Evolutionary conservation across 179 eudicot species (phyloP), one percentile per base, ranked within the genome.

Genomic region (Beta corolliflora): DNA sequence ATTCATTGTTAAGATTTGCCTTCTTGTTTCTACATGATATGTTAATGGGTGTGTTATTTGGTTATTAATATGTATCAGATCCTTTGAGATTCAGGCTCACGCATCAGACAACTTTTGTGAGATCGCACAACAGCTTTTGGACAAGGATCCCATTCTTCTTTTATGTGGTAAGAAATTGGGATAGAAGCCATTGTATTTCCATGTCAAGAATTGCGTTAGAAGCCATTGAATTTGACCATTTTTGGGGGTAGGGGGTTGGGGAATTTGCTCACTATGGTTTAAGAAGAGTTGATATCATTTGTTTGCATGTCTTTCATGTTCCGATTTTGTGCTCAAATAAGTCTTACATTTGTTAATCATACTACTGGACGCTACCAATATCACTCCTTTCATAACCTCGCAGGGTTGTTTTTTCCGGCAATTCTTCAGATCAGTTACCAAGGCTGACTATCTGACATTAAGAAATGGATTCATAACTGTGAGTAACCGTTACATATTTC

Each of bases 391-490:
- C 65, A 54, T 59, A 46, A 46, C 21, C 73, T 61, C 79, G 79
- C 80, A 96, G 99, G 97, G 96, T 80, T 94, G 99, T 80, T 96
- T 96, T 82, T 83, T 96, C 80, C 89, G 97, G 58, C 99, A 96
- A 86, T 91, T 96, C 81, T 92, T 86, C 83, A 89, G 80, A 85
- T 96, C 99, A 50, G 98, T 96, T 79, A 88, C 87, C 15, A 96
- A 74, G 88, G 87, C 98, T 19, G 99, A 96, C 83, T 96, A 94
- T 86, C 45, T 96, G 84, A 90, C 99, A 71, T 83, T 96, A 81
- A 93, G 99, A 21, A 91, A 96, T 69, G 99, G 98, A 69, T 95
- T 95, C 88, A 91, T 95, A 71, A 86, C 80, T 29, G 99, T 95
- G 83, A 90, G 99, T 85, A 75, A 54, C 21, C 4, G 16, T 71